Conservation (phyloP, 2,329 filamentous ascomycete genomes). For the Capronia americana region DNA sequence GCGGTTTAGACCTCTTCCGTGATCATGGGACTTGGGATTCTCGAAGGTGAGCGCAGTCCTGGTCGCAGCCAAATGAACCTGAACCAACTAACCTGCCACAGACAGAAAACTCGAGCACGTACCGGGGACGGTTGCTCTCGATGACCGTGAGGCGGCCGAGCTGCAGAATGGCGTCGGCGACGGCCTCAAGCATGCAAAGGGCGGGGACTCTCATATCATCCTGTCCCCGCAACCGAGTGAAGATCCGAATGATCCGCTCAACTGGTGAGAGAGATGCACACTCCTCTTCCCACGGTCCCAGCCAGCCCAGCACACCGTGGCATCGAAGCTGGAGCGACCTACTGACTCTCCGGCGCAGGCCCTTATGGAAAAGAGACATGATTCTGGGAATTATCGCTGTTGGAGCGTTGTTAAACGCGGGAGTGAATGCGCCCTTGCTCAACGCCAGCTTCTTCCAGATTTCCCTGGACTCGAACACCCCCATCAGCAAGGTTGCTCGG, state of each 20-base stretch:
- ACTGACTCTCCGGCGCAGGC: background rate
- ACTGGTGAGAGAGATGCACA: conserved; percentile 42
- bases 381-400: no score
- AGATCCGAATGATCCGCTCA: conserved; percentile 44
- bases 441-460: conserved; percentile 35
- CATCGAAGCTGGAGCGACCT: conserved; percentile 28
- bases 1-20: no score
- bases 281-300: conserved; percentile 40
- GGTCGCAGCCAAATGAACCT: no score
- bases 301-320: conserved; percentile 38
- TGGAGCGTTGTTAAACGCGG: background rate
- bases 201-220: conserved; percentile 30
- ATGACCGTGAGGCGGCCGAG: conserved; percentile 28
- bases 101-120: conserved; percentile 31
- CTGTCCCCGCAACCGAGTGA: conserved; percentile 41
- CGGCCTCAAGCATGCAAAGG: conserved; percentile 33
- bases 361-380: no score
- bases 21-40: no score
- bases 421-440: conserved; percentile 25
- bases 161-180: conserved; percentile 15
- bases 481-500: conserved; percentile 28
- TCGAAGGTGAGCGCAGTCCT: no score
- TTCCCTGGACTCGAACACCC: conserved; percentile 24
- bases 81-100: background rate
- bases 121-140: conserved; percentile 30